Evolutionary conservation across 768 basidiomycete genomes (phyloP).

Genomic region (Lactarius akahatsu): DNA sequence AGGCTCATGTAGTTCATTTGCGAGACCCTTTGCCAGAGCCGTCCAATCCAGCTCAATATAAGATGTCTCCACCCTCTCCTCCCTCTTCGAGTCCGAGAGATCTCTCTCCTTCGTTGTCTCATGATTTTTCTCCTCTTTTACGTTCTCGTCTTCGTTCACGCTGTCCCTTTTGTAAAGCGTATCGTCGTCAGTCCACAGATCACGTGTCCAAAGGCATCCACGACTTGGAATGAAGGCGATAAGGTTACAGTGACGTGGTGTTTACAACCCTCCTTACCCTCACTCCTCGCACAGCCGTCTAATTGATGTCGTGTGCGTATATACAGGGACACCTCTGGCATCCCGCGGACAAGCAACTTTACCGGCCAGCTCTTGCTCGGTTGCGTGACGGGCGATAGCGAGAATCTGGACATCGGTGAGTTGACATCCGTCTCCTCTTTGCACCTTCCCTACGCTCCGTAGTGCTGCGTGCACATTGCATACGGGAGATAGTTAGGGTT

Average conservation of each 20-base stretch:
- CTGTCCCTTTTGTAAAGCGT: constrained; percentile 8
- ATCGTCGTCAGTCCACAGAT: constrained; percentile 38
- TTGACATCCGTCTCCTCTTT: background rate
- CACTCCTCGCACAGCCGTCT: background rate
- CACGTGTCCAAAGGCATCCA: constrained; percentile 37
- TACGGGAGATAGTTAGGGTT: background rate
- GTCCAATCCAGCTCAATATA: constrained; percentile 2
- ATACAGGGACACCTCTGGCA: constrained; percentile 31
- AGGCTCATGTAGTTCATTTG: background rate
- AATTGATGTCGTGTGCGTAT: background rate
- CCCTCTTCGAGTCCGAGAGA: background rate
- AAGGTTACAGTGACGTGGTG: constrained; percentile 46
- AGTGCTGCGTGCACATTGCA: background rate
- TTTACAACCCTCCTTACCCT: background rate
- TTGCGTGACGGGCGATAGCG: constrained; percentile 34
- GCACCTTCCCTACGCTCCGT: background rate
- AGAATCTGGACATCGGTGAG: constrained; percentile 52
- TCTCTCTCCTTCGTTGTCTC: background rate
- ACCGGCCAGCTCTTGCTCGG: constrained; percentile 51
- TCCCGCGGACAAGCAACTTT: constrained; percentile 42
- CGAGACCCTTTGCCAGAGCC: background rate
- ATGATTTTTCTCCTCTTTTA: constrained; percentile 14
- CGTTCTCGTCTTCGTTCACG: background rate
- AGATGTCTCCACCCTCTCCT: background rate
- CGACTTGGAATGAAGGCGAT: constrained; percentile 40